These are phyloP conservation scores for Mycena galopus DNA, from an alignment of 768 basidiomycete genomes.

Conservation along the genomic window DNA sequence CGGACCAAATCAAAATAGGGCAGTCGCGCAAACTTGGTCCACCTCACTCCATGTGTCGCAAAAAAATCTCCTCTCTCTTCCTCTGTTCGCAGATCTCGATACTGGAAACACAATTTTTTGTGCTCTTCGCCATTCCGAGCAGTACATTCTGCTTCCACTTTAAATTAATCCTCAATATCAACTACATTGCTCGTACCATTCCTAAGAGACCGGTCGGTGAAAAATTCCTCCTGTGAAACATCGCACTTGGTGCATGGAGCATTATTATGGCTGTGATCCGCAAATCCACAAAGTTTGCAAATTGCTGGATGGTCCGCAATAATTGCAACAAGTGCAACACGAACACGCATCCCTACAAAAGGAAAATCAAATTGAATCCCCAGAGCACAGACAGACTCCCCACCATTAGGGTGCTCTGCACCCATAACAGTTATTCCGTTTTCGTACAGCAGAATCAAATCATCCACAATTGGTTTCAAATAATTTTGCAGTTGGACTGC, in stretches of 20 bases:
- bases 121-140: neutral
- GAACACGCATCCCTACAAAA: neutral
- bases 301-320: neutral
- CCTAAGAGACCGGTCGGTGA: neutral
- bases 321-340: neutral
- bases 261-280: neutral
- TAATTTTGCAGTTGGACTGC: conserved; percentile 42
- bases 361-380: no score
- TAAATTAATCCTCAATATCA: neutral
- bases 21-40: neutral
- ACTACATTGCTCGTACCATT: neutral
- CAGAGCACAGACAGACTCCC: neutral
- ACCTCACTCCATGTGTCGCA: neutral
- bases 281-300: neutral
- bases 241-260: neutral
- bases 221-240: neutral
- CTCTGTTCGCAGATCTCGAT: neutral
- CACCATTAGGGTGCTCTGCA: conserved; percentile 27
- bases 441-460: conserved; percentile 43
- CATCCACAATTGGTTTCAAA: conserved; percentile 44
- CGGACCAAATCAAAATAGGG: neutral
- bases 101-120: neutral
- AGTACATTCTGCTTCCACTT: neutral
- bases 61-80: no score
- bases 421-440: conserved; percentile 38